These are phyloP conservation scores for Cutaneotrichosporon sp. DNA, from an alignment of 1,284 basidiomycete species.

Conservation along the genomic window DNA sequence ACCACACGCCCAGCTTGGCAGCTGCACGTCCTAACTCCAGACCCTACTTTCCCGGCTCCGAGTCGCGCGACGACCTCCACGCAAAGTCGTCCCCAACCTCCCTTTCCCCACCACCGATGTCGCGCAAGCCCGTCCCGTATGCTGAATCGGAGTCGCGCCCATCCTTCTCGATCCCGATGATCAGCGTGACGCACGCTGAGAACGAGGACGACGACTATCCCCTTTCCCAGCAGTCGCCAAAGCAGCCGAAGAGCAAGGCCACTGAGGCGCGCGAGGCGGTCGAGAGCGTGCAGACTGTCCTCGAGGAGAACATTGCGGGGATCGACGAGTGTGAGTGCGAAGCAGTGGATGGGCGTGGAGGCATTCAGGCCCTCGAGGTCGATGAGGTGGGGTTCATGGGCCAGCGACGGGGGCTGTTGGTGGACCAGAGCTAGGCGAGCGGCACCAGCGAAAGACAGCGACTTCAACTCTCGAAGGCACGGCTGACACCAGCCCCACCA, in stretches of 20 bases:
- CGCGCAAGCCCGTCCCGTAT: neutral
- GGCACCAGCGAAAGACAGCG: no score
- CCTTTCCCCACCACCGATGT: neutral
- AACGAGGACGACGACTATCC: constrained; percentile 6
- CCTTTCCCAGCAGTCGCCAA: neutral
- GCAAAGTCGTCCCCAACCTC: neutral
- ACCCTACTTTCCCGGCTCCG: constrained; percentile 4
- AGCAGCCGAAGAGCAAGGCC: neutral
- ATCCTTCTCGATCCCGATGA: neutral
- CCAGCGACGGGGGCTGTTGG: no score
- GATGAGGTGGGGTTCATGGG: no score
- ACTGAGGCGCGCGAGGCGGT: neutral
- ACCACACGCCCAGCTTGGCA: neutral
- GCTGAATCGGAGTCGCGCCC: neutral
- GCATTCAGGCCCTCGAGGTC: neutral
- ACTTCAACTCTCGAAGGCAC: neutral
- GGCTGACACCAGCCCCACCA: neutral
- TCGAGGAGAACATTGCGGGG: constrained; percentile 6
- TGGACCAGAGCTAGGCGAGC: no score
- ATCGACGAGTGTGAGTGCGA: constrained; percentile 4
- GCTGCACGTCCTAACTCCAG: neutral
- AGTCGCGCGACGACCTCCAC: constrained; percentile 3
- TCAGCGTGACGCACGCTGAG: neutral
- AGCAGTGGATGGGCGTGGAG: neutral
- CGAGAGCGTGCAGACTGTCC: neutral